Conservation (phyloP, 768 basidiomycete genomes). For the Steccherinum ochraceum region DNA sequence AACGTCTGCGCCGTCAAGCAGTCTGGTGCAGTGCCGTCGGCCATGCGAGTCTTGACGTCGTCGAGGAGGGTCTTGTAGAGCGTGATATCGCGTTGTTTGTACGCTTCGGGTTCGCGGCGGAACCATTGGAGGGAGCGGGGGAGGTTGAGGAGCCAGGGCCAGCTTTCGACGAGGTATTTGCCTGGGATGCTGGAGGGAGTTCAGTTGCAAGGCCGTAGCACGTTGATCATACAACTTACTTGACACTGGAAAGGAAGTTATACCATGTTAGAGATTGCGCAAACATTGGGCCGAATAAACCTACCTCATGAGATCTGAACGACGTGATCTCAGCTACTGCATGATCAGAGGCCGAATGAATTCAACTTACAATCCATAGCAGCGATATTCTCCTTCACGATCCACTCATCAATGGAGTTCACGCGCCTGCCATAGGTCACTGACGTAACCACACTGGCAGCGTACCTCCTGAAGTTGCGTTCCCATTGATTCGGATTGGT, state of each 20-base stretch:
- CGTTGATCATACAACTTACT: slow-evolving; percentile 21
- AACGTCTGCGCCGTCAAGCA: slow-evolving; percentile 35
- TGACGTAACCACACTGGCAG: slow-evolving; percentile 39
- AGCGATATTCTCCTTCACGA: slow-evolving; percentile 40
- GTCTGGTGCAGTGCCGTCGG: slow-evolving; percentile 30
- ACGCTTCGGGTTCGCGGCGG: slow-evolving; percentile 32
- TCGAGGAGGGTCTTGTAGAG: slow-evolving; percentile 34
- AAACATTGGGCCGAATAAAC: background rate
- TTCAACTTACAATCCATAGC: slow-evolving; percentile 38
- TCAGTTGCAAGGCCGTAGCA: no score
- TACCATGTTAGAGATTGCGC: background rate
- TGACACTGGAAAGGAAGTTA: slow-evolving; percentile 30
- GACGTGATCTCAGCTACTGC: no score
- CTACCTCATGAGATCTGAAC: slow-evolving; percentile 16
- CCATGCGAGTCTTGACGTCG: slow-evolving; percentile 38
- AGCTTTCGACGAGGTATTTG: slow-evolving; percentile 2
- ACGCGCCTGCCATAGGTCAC: slow-evolving; percentile 39
- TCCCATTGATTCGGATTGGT: slow-evolving; percentile 33
- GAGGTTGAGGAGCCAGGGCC: slow-evolving; percentile 1
- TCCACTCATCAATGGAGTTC: slow-evolving; percentile 39
- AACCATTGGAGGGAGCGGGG: slow-evolving; percentile 37
- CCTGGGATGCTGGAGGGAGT: background rate
- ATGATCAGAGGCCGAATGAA: no score
- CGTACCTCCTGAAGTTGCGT: slow-evolving; percentile 37
- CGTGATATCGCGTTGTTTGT: slow-evolving; percentile 30